Evolutionary conservation across 495 filamentous ascomycete genomes (phyloP).

Genomic region (Xylona heveae): DNA sequence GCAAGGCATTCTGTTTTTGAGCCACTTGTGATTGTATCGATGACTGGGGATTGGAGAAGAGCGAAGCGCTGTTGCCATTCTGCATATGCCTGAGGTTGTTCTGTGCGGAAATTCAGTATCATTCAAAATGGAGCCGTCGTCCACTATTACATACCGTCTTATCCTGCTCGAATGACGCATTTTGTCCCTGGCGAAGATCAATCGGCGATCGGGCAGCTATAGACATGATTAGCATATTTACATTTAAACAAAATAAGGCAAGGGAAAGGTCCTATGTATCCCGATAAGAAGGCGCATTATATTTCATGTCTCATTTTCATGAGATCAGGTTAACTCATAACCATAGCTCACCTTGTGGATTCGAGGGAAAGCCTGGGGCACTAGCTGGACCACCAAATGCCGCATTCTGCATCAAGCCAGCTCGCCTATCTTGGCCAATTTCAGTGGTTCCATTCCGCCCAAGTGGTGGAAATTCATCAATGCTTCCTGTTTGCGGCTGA

Average conservation of each 20-base stretch:
- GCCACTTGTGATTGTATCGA: conserved; percentile 11
- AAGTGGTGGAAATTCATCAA: conserved; percentile 72
- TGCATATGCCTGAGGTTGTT: neutral
- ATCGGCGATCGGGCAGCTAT: no score
- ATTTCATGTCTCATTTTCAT: conserved; percentile 26
- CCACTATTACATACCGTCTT: conserved; percentile 1
- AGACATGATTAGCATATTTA: no score
- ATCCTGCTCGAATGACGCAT: conserved; percentile 2
- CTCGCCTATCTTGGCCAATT: conserved; percentile 42
- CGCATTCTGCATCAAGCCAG: conserved; percentile 39
- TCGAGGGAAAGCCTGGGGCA: no score
- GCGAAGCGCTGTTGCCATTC: conserved; percentile 6
- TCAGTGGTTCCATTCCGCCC: conserved; percentile 52
- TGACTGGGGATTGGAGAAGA: conserved; percentile 9
- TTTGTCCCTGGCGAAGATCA: no score
- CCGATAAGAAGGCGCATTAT: no score
- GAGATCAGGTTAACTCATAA: no score
- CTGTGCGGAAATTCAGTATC: neutral
- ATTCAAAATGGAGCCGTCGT: neutral
- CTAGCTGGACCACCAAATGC: conserved; percentile 35
- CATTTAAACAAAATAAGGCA: no score
- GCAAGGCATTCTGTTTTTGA: conserved; percentile 10
- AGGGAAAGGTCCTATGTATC: no score
- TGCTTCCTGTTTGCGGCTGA: conserved; percentile 45
- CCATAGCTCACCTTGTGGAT: no score